Conservation (phyloP, 306 rosid genomes). For the Sesbania bispinosa region DNA sequence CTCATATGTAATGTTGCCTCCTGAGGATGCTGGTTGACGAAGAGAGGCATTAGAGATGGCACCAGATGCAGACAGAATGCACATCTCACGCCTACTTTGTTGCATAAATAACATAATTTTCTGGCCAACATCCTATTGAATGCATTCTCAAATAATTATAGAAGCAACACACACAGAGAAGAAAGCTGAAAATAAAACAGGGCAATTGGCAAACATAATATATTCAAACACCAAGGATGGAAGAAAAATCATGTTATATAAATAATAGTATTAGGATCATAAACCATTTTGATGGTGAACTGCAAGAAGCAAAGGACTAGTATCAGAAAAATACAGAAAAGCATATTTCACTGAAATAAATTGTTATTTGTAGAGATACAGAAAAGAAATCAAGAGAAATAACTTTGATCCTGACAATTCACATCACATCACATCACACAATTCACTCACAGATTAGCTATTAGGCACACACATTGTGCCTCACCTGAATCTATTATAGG, state of each 20-base stretch:
- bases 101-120: slow-evolving; percentile 91
- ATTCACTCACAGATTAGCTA: background rate
- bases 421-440: background rate
- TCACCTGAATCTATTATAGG: background rate
- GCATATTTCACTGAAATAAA: background rate
- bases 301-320: slow-evolving; percentile 7
- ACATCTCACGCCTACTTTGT: slow-evolving; percentile 91
- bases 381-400: background rate
- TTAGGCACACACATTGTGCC: slow-evolving; percentile 10
- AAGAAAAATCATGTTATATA: background rate
- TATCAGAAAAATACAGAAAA: background rate
- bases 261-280: background rate
- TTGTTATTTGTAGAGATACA: background rate
- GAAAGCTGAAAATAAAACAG: slow-evolving; percentile 16
- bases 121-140: slow-evolving; percentile 88
- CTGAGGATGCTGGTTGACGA: slow-evolving; percentile 88
- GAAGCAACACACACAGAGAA: slow-evolving; percentile 22
- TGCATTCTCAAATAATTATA: slow-evolving; percentile 34
- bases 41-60: slow-evolving; percentile 86
- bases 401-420: slow-evolving; percentile 5
- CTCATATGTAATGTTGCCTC: slow-evolving; percentile 90
- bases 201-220: slow-evolving; percentile 11
- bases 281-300: slow-evolving; percentile 5
- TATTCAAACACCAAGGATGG: slow-evolving; percentile 8
- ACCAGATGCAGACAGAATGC: slow-evolving; percentile 93